These are phyloP conservation scores for Fusarium sulawesiense DNA, from an alignment of 2,329 filamentous ascomycete species.

Conservation along the genomic window DNA sequence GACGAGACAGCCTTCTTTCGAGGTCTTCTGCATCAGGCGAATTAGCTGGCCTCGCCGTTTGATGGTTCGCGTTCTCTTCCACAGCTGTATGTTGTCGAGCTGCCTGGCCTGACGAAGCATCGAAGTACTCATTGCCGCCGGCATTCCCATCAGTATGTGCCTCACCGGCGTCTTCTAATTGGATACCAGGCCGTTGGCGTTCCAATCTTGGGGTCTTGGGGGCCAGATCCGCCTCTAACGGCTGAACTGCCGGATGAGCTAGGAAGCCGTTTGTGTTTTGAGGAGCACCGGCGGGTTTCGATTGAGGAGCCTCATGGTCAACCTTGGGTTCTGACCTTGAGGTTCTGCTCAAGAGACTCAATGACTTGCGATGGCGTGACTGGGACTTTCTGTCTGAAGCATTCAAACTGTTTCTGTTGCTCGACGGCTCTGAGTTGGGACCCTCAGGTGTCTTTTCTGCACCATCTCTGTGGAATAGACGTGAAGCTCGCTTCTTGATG, in stretches of 20 bases:
- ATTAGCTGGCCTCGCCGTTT: background rate
- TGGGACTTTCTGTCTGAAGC: background rate
- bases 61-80: background rate
- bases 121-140: background rate
- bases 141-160: background rate
- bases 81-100: background rate
- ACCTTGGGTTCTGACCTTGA: constrained; percentile 14
- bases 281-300: background rate
- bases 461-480: constrained; percentile 20
- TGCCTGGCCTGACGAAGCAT: background rate
- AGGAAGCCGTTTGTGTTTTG: constrained; percentile 3
- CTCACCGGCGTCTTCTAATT: background rate
- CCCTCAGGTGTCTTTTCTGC: background rate
- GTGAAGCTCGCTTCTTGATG: constrained; percentile 37
- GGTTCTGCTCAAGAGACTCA: constrained; percentile 17
- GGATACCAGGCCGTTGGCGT: constrained; percentile 23
- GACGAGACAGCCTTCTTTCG: constrained; percentile 17
- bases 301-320: background rate
- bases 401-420: constrained; percentile 7
- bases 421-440: background rate
- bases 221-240: constrained; percentile 12
- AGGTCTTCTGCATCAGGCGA: constrained; percentile 22
- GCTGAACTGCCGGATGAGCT: constrained; percentile 34
- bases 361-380: constrained; percentile 20
- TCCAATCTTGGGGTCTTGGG: constrained; percentile 34